A percentile compares a stretch with the other conserved stretches of the same genome.
phyloP scores from a whole-genome alignment of 2,329 filamentous ascomycete genomes.

The Diatrype stigma region DNA sequence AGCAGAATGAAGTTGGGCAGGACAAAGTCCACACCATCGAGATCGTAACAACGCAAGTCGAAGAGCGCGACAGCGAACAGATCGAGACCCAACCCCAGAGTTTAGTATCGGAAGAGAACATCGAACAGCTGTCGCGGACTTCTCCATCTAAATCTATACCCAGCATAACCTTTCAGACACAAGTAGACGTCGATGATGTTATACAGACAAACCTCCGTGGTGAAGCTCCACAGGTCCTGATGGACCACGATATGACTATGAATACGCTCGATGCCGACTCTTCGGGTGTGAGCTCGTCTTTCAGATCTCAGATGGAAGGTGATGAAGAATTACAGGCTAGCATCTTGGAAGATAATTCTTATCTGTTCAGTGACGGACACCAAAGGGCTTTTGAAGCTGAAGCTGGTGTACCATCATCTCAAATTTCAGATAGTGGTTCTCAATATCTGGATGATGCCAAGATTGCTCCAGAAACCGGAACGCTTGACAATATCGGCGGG shows the following conservation, averaged over 20 bases:
- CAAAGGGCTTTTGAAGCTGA: neutral
- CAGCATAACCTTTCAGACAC: constrained; percentile 16
- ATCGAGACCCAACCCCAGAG: neutral
- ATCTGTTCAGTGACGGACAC: neutral
- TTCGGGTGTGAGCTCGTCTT: constrained; percentile 10
- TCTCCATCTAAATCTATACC: constrained; percentile 7
- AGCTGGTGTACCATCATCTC: neutral
- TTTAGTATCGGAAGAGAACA: neutral
- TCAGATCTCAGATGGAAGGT: constrained; percentile 21
- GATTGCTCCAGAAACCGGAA: constrained; percentile 1
- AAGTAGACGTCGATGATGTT: constrained; percentile 11
- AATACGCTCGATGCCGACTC: constrained; percentile 1
- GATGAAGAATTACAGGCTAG: constrained; percentile 1
- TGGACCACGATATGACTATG: constrained; percentile 1
- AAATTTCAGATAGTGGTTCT: neutral
- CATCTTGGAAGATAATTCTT: neutral
- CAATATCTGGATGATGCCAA: constrained; percentile 6
- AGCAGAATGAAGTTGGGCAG: neutral
- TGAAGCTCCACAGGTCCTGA: neutral
- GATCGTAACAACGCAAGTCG: neutral
- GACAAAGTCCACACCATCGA: neutral
- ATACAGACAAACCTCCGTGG: constrained; percentile 7
- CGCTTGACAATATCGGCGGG: constrained; percentile 1
- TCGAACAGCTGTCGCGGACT: neutral
- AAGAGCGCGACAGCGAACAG: neutral